Conservation (phyloP, 2,329 filamentous ascomycete species). For the Penicillium psychrosexuale region DNA sequence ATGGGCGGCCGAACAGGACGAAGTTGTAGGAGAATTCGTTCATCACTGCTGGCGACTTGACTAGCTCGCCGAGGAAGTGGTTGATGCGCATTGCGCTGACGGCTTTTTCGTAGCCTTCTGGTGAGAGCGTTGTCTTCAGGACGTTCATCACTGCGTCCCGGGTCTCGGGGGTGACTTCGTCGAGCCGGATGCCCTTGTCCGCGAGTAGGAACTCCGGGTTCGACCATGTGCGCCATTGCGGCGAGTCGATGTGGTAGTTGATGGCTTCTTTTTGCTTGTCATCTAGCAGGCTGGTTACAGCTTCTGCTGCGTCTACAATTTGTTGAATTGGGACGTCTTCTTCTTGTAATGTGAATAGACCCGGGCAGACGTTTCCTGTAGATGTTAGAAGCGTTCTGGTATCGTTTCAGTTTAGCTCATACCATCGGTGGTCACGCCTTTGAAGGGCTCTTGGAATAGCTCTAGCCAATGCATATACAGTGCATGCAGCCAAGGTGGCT, state of each 20-base stretch:
- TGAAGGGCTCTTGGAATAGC: slow-evolving; percentile 62
- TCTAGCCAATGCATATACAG: slow-evolving; percentile 59
- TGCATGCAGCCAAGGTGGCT: slow-evolving; percentile 65
- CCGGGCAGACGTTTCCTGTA: slow-evolving; percentile 50
- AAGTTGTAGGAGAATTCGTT: slow-evolving; percentile 78
- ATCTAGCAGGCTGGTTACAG: slow-evolving; percentile 48
- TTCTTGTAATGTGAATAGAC: slow-evolving; percentile 60
- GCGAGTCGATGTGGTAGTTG: slow-evolving; percentile 63
- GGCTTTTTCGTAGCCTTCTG: slow-evolving; percentile 70
- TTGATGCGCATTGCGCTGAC: slow-evolving; percentile 69
- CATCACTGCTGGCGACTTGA: slow-evolving; percentile 60
- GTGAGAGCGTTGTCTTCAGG: slow-evolving; percentile 59
- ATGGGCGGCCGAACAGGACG: slow-evolving; percentile 64
- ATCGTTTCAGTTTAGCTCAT: slow-evolving; percentile 11
- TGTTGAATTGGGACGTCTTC: slow-evolving; percentile 59
- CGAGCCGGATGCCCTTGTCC: slow-evolving; percentile 67
- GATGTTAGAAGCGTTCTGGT: not conserved
- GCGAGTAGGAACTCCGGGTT: slow-evolving; percentile 72
- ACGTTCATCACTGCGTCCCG: slow-evolving; percentile 55
- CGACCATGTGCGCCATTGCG: slow-evolving; percentile 67
- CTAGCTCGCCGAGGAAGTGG: slow-evolving; percentile 68
- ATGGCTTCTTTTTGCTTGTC: slow-evolving; percentile 50
- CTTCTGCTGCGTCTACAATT: slow-evolving; percentile 54
- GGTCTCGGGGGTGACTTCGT: slow-evolving; percentile 53
- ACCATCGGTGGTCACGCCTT: slow-evolving; percentile 68